phyloP scores from a whole-genome alignment of 495 filamentous ascomycete genomes.

The Cudoniella acicularis region DNA sequence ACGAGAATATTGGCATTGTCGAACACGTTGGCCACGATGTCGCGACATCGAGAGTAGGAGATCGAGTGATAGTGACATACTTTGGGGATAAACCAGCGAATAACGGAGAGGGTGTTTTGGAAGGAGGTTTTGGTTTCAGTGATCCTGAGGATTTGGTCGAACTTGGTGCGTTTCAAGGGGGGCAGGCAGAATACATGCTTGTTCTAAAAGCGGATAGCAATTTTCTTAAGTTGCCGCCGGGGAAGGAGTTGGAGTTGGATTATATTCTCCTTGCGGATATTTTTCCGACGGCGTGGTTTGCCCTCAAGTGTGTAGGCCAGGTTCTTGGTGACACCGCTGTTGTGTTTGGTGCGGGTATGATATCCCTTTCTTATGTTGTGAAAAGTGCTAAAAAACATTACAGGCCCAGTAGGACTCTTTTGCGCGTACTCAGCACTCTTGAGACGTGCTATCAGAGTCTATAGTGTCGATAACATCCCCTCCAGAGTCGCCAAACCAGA shows the following conservation, averaged over 20 bases:
- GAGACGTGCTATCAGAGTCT: slow-evolving; percentile 33
- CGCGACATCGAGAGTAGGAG: slow-evolving; percentile 27
- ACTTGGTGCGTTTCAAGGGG: not conserved
- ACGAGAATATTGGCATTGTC: slow-evolving; percentile 39
- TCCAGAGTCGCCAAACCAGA: slow-evolving; percentile 24
- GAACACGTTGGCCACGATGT: slow-evolving; percentile 32
- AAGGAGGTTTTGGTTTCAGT: not conserved
- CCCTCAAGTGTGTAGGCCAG: slow-evolving; percentile 32
- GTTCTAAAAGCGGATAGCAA: slow-evolving; percentile 39
- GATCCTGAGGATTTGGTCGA: not conserved
- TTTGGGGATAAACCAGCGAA: not conserved
- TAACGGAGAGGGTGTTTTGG: not conserved
- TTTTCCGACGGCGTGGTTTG: slow-evolving; percentile 35
- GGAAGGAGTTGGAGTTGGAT: slow-evolving; percentile 23
- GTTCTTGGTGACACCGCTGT: slow-evolving; percentile 35
- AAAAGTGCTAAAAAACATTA: slow-evolving; percentile 3
- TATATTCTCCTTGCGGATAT: slow-evolving; percentile 37
- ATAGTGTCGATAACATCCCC: slow-evolving; percentile 26
- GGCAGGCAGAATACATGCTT: slow-evolving; percentile 37
- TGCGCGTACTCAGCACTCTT: slow-evolving; percentile 36
- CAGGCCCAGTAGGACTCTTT: slow-evolving; percentile 32
- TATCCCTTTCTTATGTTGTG: slow-evolving; percentile 15
- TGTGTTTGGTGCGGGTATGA: slow-evolving; percentile 35
- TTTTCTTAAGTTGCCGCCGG: slow-evolving; percentile 29
- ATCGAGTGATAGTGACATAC: slow-evolving; percentile 32